A percentile compares a stretch with the other conserved stretches of the same genome.
These are phyloP conservation scores for Psidium guajava DNA, from an alignment of 345 rosid species.

Conservation along the genomic window DNA sequence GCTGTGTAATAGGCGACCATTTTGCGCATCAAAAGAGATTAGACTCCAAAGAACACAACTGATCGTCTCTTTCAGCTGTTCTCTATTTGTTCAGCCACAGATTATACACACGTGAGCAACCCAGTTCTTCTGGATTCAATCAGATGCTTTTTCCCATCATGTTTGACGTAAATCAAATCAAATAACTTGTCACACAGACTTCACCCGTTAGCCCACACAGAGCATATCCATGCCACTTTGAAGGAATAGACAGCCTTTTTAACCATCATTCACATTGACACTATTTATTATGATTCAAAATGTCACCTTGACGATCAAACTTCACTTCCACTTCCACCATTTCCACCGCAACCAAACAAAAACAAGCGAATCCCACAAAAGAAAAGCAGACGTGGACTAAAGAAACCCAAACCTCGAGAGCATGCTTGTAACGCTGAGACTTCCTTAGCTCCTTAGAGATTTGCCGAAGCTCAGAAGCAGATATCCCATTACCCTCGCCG, in stretches of 20 bases:
- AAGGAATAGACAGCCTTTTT: background rate
- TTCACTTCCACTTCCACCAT: background rate
- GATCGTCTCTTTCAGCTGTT: background rate
- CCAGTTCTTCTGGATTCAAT: background rate
- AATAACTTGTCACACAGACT: background rate
- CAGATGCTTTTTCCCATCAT: background rate
- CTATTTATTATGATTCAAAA: background rate
- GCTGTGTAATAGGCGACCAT: no score
- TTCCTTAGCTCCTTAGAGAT: constrained; percentile 67
- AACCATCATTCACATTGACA: background rate
- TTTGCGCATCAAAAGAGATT: background rate
- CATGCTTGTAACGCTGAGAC: constrained; percentile 82
- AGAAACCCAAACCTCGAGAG: constrained; percentile 57
- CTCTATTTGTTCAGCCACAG: background rate
- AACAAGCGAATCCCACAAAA: background rate
- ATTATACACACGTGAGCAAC: background rate
- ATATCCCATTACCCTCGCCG: constrained; percentile 53
- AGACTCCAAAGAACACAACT: background rate
- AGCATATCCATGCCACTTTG: background rate
- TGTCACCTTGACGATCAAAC: background rate
- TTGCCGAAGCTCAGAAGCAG: constrained; percentile 53
- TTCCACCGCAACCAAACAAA: background rate
- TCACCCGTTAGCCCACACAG: background rate
- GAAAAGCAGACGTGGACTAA: background rate
- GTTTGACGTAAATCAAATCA: background rate